Percentiles rank a stretch among this genome's conserved stretches.
These are phyloP conservation scores for Cadophora sp. DNA, from an alignment of 2,329 filamentous ascomycete species.

Conservation along the genomic window DNA sequence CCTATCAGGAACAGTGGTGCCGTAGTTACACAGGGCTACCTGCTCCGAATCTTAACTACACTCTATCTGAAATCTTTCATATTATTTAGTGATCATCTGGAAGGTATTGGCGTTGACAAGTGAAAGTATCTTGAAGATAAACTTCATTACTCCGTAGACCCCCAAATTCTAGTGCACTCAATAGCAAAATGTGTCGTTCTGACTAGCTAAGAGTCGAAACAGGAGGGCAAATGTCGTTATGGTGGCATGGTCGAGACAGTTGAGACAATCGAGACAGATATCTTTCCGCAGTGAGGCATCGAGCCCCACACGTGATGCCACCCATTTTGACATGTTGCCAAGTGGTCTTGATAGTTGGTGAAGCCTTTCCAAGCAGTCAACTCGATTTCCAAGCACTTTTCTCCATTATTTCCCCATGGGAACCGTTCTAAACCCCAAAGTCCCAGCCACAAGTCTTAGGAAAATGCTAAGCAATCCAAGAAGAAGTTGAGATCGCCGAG, in stretches of 20 bases:
- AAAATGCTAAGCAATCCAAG: slow-evolving; percentile 7
- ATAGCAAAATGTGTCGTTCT: not conserved
- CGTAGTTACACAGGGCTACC: not conserved
- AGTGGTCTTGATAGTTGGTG: not conserved
- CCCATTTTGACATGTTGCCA: slow-evolving; percentile 1
- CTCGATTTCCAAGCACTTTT: slow-evolving; percentile 11
- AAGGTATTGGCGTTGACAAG: not conserved
- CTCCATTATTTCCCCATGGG: slow-evolving; percentile 11
- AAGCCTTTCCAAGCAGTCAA: slow-evolving; percentile 15
- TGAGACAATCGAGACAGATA: not conserved
- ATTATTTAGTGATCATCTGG: not conserved
- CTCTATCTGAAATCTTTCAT: not conserved
- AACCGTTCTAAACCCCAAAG: not conserved
- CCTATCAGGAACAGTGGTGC: not conserved
- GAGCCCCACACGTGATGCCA: slow-evolving; percentile 8
- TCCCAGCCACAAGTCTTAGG: not conserved
- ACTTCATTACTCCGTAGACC: not conserved
- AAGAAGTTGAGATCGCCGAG: slow-evolving; percentile 18
- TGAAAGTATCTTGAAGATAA: not conserved
- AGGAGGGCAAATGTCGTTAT: not conserved
- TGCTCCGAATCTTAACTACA: not conserved
- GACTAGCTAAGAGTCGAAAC: slow-evolving; percentile 3
- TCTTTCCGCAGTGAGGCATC: not conserved
- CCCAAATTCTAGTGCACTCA: not conserved
- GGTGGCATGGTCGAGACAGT: no score